Evolutionary conservation across 1,284 basidiomycete genomes (phyloP), one percentile per base, ranked within the genome.

Genomic region (Pisolithus thermaeus): DNA sequence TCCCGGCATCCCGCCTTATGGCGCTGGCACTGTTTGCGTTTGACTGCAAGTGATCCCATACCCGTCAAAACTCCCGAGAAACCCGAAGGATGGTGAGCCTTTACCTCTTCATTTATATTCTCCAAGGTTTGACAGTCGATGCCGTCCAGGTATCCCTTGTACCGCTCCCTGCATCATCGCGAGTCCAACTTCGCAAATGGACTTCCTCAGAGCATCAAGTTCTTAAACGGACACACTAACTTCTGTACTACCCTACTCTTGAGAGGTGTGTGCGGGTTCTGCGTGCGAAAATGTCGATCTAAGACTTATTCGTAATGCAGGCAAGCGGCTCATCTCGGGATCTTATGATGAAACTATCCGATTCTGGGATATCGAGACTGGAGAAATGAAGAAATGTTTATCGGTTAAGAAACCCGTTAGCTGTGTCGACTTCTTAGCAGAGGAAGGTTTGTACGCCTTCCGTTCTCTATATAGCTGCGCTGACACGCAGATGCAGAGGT

Each of bases 261-360:
- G 36, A 76, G 83, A 53, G 90, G 81, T 68, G 65, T 58, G 69
- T 65, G 4, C 12, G 16, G 3, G 49, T 35, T 22, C 7, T n/a
- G 20, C 16, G 1, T 42, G 6, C 30, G n/a, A 5, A 27, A 25
- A 11, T 23, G 14, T 27, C 7, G 9, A 12, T 7, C 35, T 28
- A 2, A 5, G 14, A 18, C 23, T 42, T 47, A 28, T 59, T 32
- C 20, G 40, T 2, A 35, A 39, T 43, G 25, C 49, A 76, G 78
- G 85, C 38, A 86, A 88, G 61, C 75, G 86, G 14, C 75, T 96
- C 37, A 90, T 95, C 56, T 92, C 87, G 57, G 92, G 92, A 16
- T 90, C 86, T 41, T 93, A 94, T 61, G 92, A 95, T 56, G 92
- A 94, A 70, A 92, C 88, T 0, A 91, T 93, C 53, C 77, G 91